A percentile compares a stretch with the other conserved stretches of the same genome.
Evolutionary conservation across 345 rosid genomes (phyloP).

Genomic region (Carallia brachiata): DNA sequence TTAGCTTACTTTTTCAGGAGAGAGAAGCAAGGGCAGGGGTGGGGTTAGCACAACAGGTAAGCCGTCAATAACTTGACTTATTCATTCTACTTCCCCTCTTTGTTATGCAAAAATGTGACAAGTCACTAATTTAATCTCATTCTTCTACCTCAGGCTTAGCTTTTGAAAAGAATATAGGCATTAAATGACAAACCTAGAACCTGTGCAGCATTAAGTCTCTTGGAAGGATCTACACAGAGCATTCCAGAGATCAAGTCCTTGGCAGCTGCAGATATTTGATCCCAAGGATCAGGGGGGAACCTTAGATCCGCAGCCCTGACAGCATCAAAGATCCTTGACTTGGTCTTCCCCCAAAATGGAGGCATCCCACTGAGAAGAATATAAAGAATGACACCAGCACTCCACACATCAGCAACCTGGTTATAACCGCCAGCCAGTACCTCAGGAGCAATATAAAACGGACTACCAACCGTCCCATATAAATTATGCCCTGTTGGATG

Average conservation of each 20-base stretch:
- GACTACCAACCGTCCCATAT: constrained; percentile 68
- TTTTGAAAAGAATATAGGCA: background rate
- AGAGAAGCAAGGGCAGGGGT: too few relatives aligned
- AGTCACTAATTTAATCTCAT: background rate
- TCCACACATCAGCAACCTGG: constrained; percentile 79
- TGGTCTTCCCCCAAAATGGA: constrained; percentile 79
- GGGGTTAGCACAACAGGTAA: too few relatives aligned
- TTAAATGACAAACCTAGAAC: constrained; percentile 51
- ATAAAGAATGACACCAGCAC: constrained; percentile 70
- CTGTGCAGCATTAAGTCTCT: constrained; percentile 60
- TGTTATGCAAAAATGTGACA: too few relatives aligned
- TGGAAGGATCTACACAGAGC: constrained; percentile 70
- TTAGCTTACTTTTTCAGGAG: too few relatives aligned
- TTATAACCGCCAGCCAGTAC: constrained; percentile 67
- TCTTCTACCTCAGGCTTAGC: background rate
- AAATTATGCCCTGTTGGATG: constrained; percentile 48
- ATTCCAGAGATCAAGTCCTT: constrained; percentile 63
- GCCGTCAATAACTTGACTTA: too few relatives aligned
- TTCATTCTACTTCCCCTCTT: too few relatives aligned
- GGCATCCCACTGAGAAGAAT: constrained; percentile 71
- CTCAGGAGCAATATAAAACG: constrained; percentile 76
- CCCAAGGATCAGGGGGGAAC: constrained; percentile 71
- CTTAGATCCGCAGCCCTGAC: constrained; percentile 72
- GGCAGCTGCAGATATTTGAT: constrained; percentile 55
- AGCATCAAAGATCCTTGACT: constrained; percentile 77